Base-by-base conservation (phyloP, 2,329 filamentous ascomycete species). In the Plenodomus biglobosus region DNA sequence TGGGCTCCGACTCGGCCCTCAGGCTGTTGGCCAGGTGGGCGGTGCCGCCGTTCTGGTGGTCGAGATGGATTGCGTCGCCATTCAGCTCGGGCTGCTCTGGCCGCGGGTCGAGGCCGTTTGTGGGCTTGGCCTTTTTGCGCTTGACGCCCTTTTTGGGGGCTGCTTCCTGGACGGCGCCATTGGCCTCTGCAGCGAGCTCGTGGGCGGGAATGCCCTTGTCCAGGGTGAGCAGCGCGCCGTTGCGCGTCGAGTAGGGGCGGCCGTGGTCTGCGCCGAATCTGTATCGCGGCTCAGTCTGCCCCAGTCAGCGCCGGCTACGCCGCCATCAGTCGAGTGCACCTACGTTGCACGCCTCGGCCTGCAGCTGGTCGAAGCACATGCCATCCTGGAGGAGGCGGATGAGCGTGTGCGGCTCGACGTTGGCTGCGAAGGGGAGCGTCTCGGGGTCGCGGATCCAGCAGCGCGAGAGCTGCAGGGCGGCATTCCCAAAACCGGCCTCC, bases 401-500 rank as follows among this genome's bases (percentile, higher is more conserved):
- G 49, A 87, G 74, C 32, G 82, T 80, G 64, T 83, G 80, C 30
- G 79, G 77, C 60, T 77, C 78, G 61, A 86, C 80, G 59, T 78
- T 76, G 39, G 75, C 76, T 48, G 83, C 82, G 70, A 86, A 86
- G 17, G 83, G 80, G 39, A 85, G 75, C 58, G 71, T 73, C 59
- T 85, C 81, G 44, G 82, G 82, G 64, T 86, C 79, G 62, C 78
- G 77, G 62, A 81, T 77, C 84, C 83, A 86, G 68, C 82, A 81
- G 59, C 79, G 78, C 66, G 82, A 80, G 53, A 86, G 76, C 70
- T 79, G 80, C 53, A 82, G 75, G 39, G 81, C 81, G 42, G 82
- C 81, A 60, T 81, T 80, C 45, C 80, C 79, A 71, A 80, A 81
- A 50, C 70, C 70, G 30, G 70, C 66, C 52, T 72, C 69, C 48